A percentile compares a stretch with the other conserved stretches of the same genome.
Conservation (phyloP, 169 alveolate species). For the Miamiensis avidus region DNA sequence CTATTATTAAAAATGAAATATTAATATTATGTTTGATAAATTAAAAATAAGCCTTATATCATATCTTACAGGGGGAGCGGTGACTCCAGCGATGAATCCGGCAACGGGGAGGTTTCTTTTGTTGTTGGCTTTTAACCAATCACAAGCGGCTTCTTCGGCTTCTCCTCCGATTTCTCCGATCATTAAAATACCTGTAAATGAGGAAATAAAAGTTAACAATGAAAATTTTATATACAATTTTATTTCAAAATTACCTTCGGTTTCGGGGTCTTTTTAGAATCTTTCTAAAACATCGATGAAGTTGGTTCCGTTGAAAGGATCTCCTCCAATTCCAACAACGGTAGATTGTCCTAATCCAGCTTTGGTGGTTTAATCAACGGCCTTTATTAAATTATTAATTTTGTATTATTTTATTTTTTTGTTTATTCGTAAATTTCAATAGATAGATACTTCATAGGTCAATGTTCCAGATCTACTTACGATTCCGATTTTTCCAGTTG, state of each 20-base stretch:
- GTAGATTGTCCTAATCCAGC: conserved; percentile 98
- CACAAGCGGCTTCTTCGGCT: conserved; percentile 98
- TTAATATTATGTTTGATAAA: neutral
- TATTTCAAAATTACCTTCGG: conserved; percentile 80
- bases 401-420: too few relatives aligned
- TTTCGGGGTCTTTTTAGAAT: conserved; percentile 93
- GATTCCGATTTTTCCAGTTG: conserved; percentile 89
- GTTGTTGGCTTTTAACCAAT: conserved; percentile 91
- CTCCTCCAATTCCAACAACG: conserved; percentile 99
- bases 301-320: conserved; percentile 97
- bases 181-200: conserved; percentile 87
- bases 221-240: neutral
- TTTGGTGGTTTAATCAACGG: conserved; percentile 96
- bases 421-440: too few relatives aligned
- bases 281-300: conserved; percentile 95
- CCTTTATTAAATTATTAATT: conserved; percentile 39
- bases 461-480: conserved; percentile 95
- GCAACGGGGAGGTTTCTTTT: conserved; percentile 93
- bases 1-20: too few relatives aligned
- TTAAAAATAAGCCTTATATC: conserved; percentile 91
- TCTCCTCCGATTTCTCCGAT: conserved; percentile 99
- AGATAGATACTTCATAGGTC: conserved; percentile 88
- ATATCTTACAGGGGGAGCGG: conserved; percentile 99
- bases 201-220: neutral
- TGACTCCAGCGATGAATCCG: conserved; percentile 96